These are phyloP conservation scores for Lactarius akahatsu DNA, from an alignment of 768 basidiomycete species.

Conservation along the genomic window DNA sequence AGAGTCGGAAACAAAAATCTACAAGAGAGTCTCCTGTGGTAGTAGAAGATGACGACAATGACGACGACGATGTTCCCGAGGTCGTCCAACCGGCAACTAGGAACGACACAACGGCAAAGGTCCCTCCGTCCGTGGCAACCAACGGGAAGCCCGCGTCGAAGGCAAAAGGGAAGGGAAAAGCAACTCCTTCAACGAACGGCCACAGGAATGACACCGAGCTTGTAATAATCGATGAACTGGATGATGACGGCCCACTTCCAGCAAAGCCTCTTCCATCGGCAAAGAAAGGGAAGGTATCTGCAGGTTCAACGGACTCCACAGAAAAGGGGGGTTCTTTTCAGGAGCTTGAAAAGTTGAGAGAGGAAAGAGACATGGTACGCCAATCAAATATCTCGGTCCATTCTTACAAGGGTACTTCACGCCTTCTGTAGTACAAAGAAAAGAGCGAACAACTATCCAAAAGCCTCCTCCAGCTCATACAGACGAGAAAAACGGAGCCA, in stretches of 20 bases:
- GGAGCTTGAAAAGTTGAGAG: conserved; percentile 30
- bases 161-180: conserved; percentile 40
- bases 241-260: conserved; percentile 24
- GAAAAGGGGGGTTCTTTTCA: conserved; percentile 1
- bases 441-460: conserved; percentile 42
- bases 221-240: conserved; percentile 21
- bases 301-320: neutral
- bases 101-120: conserved; percentile 27
- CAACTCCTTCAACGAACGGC: conserved; percentile 32
- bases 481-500: conserved; percentile 61
- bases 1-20: conserved; percentile 23
- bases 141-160: conserved; percentile 36
- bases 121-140: conserved; percentile 5
- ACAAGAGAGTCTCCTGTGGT: conserved; percentile 19
- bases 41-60: conserved; percentile 29
- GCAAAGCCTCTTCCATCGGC: conserved; percentile 22
- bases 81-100: conserved; percentile 25
- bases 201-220: neutral
- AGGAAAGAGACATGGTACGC: conserved; percentile 34
- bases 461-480: conserved; percentile 59
- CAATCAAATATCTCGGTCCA: neutral
- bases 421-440: conserved; percentile 20
- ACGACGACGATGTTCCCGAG: conserved; percentile 29
- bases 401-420: neutral
- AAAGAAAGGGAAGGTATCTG: conserved; percentile 16